Evolutionary conservation across 2,329 filamentous ascomycete species (phyloP).

Genomic region (Hymenoscyphus fraxineus): DNA sequence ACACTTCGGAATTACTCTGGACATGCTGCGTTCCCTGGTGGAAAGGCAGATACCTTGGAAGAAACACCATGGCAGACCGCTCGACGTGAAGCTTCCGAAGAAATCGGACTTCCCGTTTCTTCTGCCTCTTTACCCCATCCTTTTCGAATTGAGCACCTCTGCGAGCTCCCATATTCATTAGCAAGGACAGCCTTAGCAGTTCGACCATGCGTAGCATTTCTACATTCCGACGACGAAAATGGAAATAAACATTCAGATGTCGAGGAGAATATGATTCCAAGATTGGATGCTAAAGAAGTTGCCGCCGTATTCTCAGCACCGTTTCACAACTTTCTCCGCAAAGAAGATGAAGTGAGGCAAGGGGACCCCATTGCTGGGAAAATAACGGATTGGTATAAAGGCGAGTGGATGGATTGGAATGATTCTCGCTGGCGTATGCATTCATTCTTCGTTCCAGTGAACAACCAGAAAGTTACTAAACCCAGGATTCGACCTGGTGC

Average conservation of each 20-base stretch:
- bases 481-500: slow-evolving; percentile 42
- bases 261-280: slow-evolving; percentile 71
- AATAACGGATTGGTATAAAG: slow-evolving; percentile 69
- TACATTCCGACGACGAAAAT: slow-evolving; percentile 55
- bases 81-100: slow-evolving; percentile 84
- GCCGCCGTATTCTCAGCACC: slow-evolving; percentile 90
- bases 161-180: slow-evolving; percentile 73
- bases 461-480: slow-evolving; percentile 64
- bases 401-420: slow-evolving; percentile 77
- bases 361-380: slow-evolving; percentile 31
- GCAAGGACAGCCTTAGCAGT: slow-evolving; percentile 72
- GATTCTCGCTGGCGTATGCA: slow-evolving; percentile 78
- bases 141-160: slow-evolving; percentile 84
- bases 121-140: slow-evolving; percentile 66
- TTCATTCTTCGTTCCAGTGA: slow-evolving; percentile 85
- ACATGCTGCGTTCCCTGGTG: slow-evolving; percentile 82
- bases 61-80: slow-evolving; percentile 75
- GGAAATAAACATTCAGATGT: slow-evolving; percentile 44
- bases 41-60: slow-evolving; percentile 57
- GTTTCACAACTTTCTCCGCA: slow-evolving; percentile 75
- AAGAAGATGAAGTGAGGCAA: slow-evolving; percentile 50
- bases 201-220: slow-evolving; percentile 71
- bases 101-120: slow-evolving; percentile 80
- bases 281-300: slow-evolving; percentile 83
- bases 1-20: slow-evolving; percentile 65